A percentile compares a stretch with the other conserved stretches of the same genome.
phyloP scores from a whole-genome alignment of 179 eudicot genomes.

The Gypsophila paniculata region DNA sequence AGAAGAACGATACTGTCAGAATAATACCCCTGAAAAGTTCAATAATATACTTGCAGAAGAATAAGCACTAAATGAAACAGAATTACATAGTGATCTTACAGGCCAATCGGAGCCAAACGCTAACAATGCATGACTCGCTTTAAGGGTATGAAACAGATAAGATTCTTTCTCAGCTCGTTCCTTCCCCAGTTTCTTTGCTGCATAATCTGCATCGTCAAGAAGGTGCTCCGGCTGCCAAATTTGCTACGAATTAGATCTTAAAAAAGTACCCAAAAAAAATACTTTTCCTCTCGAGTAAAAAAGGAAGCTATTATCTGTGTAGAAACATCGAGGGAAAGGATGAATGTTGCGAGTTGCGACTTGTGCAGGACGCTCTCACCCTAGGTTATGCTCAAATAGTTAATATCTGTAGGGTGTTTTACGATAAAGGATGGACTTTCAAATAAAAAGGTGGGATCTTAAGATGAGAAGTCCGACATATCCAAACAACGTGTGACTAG shows the following conservation, averaged over 20 bases:
- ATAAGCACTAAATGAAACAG: neutral
- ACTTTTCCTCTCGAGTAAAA: neutral
- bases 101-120: constrained; percentile 99
- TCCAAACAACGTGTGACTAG: neutral
- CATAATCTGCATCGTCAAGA: constrained; percentile 77
- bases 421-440: neutral
- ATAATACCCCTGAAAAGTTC: neutral
- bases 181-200: constrained; percentile 64
- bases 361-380: neutral
- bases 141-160: constrained; percentile 65
- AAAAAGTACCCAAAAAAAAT: neutral
- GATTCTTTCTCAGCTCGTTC: constrained; percentile 75
- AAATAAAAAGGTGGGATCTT: too few relatives aligned
- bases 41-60: neutral
- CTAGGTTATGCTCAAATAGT: neutral
- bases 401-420: neutral
- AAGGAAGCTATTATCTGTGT: neutral
- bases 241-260: neutral
- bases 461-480: neutral
- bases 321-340: neutral
- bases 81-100: constrained; percentile 37
- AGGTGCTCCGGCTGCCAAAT: constrained; percentile 84
- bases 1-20: neutral
- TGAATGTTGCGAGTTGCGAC: neutral
- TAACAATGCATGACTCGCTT: constrained; percentile 45